These are phyloP conservation scores for Trametes meyenii DNA, from an alignment of 768 basidiomycete species.

Conservation along the genomic window DNA sequence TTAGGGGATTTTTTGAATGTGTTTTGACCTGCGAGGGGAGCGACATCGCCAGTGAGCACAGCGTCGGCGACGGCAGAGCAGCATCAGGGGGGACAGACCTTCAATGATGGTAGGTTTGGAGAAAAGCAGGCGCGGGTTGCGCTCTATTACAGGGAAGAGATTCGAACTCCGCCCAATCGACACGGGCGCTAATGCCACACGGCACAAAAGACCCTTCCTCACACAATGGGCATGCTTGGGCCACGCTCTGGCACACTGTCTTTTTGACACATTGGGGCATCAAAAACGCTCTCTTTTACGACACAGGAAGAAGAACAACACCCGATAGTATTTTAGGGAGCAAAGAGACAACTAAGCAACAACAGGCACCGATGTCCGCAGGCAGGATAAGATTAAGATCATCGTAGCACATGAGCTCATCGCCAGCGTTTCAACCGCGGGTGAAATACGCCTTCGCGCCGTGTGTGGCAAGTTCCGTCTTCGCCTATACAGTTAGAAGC, in stretches of 20 bases:
- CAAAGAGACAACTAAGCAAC: slow-evolving; percentile 8
- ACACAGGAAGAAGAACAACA: background rate
- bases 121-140: slow-evolving; percentile 40
- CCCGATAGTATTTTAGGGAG: slow-evolving; percentile 1
- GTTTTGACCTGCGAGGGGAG: slow-evolving; percentile 55
- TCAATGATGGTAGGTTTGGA: slow-evolving; percentile 60
- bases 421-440: slow-evolving; percentile 54
- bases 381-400: slow-evolving; percentile 5
- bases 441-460: slow-evolving; percentile 90
- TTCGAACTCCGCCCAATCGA: slow-evolving; percentile 44
- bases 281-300: background rate
- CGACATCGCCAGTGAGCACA: slow-evolving; percentile 19
- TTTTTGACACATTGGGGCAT: slow-evolving; percentile 7
- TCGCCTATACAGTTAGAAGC: slow-evolving; percentile 55
- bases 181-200: slow-evolving; percentile 16
- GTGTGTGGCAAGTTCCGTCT: slow-evolving; percentile 77
- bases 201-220: slow-evolving; percentile 17
- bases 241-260: slow-evolving; percentile 6
- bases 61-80: slow-evolving; percentile 9
- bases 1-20: slow-evolving; percentile 46
- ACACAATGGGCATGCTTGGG: slow-evolving; percentile 13
- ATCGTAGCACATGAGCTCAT: background rate
- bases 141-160: slow-evolving; percentile 23
- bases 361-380: slow-evolving; percentile 12
- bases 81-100: slow-evolving; percentile 42